Percentiles rank a stretch among this genome's conserved stretches.
Evolutionary conservation across 169 alveolate genomes (phyloP).

Genomic region (Plasmodium vinckei): DNA sequence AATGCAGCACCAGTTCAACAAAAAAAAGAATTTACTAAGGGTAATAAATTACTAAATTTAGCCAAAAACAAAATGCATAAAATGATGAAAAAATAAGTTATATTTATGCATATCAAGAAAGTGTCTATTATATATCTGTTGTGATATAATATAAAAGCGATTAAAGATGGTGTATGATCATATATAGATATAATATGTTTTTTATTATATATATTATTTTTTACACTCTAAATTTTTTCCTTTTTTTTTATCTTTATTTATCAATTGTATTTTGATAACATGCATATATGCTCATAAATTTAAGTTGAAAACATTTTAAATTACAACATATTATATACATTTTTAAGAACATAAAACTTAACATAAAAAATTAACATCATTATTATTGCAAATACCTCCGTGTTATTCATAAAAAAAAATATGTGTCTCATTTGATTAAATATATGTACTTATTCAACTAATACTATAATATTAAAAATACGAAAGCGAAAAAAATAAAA

Average conservation of each 20-base stretch:
- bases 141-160: neutral
- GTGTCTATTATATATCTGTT: neutral
- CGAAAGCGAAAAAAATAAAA: too few relatives aligned
- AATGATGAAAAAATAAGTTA: conserved; percentile 63
- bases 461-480: too few relatives aligned
- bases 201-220: neutral
- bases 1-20: conserved; percentile 42
- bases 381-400: too few relatives aligned
- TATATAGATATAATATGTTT: neutral
- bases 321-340: too few relatives aligned
- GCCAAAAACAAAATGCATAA: conserved; percentile 65
- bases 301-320: too few relatives aligned
- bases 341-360: too few relatives aligned
- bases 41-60: conserved; percentile 14
- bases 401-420: too few relatives aligned
- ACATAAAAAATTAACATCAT: too few relatives aligned
- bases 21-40: conserved; percentile 34
- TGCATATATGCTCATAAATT: too few relatives aligned
- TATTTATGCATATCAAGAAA: neutral
- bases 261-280: too few relatives aligned
- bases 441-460: too few relatives aligned
- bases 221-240: neutral
- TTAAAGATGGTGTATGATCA: neutral
- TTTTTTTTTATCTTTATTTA: neutral
- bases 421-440: too few relatives aligned